Evolutionary conservation across 2,329 filamentous ascomycete genomes (phyloP), one percentile per base, ranked within the genome.

Genomic region (Alternaria viburni): DNA sequence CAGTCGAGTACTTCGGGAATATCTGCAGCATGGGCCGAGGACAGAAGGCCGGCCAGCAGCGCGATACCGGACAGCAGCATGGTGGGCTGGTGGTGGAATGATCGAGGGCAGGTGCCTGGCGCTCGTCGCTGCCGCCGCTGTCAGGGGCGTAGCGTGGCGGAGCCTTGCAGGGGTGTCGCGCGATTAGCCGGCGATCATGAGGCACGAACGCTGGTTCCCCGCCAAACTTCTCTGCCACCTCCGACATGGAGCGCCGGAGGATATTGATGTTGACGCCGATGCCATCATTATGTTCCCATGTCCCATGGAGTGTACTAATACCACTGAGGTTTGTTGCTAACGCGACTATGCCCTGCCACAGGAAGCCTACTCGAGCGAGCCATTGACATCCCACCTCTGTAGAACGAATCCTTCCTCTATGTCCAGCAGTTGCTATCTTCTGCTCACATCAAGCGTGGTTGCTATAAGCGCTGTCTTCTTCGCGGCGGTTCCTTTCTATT

Each of bases 1-100:
- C 73, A 76, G 30, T 72, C 61, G 17, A 65, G 55, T n/a, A 69
- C 66, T 17, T 23, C 58, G 26, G 28, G 66, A 25, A 54, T 65
- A 57, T 63, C 62, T 44, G 57, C 57, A 5, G 64, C 60, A 36
- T 43, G 25, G 10, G 49, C 64, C 21, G 51, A 30, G 17, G 56
- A 56, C 12, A 68, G 11, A 10, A 70, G 43, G 19, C 69, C 28
- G 49, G 65, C 62, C 45, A 65, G 49, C 30, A 69, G 59, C 43
- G 64, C 47, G 30, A 54, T 28, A 32, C 62, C 56, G 21, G 19
- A 32, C 32, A 56, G 46, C 41, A 57, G 57, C 58, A 69, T 64
- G 45, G 46, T 61, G 64, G 55, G 45, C 52, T 36, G 54, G 61
- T 57, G 61, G 54, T 65, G 56, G 62, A 45, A 50, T 57, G 61